Evolutionary conservation across 306 rosid genomes (phyloP), one percentile per base, ranked within the genome.

Genomic region (Citrullus colocynthis): DNA sequence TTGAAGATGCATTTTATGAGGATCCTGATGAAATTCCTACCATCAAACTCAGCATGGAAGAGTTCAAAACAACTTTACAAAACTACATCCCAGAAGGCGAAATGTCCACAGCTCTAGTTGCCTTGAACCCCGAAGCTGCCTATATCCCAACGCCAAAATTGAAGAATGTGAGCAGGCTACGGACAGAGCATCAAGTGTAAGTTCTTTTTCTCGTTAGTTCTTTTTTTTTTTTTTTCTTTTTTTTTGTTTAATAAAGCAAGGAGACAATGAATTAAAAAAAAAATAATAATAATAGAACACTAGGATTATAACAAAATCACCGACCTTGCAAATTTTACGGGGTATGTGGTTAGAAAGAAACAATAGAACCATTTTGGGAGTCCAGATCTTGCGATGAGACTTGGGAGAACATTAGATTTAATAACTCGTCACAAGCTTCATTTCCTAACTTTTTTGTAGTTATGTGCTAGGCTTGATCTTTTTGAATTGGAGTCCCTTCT

Each of bases 101-200:
- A 78, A 83, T 88, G 88, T 95, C 98, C 44, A 89, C 80, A 85
- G 97, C 96, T 79, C 85, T 95, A 70, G 96, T 95, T 87, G 88
- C 91, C 74, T 82, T 89, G 88, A 85, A 74, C 78, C 85, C 84
- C 51, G 84, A 80, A 28, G 90, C 84, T 44, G 84, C 96, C 83
- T 87, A 82, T 55, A 82, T 90, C 79, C 97, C 97, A 78, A 82
- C 87, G 63, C 89, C 89, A 73, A 92, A 89, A 82, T 84, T 89
- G 84, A 95, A 92, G 96, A 83, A 88, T 78, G 87, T 89, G 86
- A 92, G 88, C 84, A 88, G 92, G 85, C 88, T 95, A 80, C 86
- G 97, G 66, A 95, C 98, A 71, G 98, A 95, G 85, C 98, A 95
- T 84, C 97, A 83, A 78, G 98, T 92, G 98, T 95, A 83, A 89